Percentiles rank a stretch among this genome's conserved stretches.
These are phyloP conservation scores for Microcera coccophila DNA, from an alignment of 2,329 filamentous ascomycete species.

Conservation along the genomic window DNA sequence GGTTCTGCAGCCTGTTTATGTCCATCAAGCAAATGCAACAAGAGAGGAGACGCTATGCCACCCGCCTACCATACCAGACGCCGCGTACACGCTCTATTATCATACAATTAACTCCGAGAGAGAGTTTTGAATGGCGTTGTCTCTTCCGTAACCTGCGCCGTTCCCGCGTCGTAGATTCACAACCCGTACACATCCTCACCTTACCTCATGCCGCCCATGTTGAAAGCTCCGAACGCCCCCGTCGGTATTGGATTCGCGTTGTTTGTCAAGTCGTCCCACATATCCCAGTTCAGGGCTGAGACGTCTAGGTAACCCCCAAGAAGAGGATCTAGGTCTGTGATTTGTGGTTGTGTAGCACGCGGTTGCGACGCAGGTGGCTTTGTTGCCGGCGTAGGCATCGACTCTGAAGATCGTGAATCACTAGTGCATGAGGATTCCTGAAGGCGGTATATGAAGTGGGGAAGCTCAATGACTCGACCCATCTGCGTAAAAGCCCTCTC, in stretches of 20 bases:
- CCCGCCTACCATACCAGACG: conserved; percentile 12
- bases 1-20: background rate
- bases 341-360: conserved; percentile 19
- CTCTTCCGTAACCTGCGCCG: background rate
- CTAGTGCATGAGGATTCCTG: conserved; percentile 39
- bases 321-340: conserved; percentile 41
- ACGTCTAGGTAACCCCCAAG: conserved; percentile 43
- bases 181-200: conserved; percentile 5
- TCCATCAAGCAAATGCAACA: conserved; percentile 9
- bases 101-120: conserved; percentile 21
- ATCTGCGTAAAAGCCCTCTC: conserved; percentile 39
- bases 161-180: background rate
- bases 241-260: conserved; percentile 27
- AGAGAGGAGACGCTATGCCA: conserved; percentile 6
- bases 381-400: conserved; percentile 24
- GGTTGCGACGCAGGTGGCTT: conserved; percentile 25
- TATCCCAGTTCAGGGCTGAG: conserved; percentile 43
- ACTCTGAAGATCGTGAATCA: conserved; percentile 34
- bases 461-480: conserved; percentile 39
- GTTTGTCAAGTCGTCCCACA: conserved; percentile 36
- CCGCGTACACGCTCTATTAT: conserved; percentile 18
- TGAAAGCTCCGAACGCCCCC: conserved; percentile 31
- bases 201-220: conserved; percentile 24
- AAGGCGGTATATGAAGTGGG: conserved; percentile 45
- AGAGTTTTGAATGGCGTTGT: conserved; percentile 10